Evolutionary conservation across 1,284 basidiomycete genomes (phyloP).

Genomic region (Cutaneotrichosporon spelunceum): DNA sequence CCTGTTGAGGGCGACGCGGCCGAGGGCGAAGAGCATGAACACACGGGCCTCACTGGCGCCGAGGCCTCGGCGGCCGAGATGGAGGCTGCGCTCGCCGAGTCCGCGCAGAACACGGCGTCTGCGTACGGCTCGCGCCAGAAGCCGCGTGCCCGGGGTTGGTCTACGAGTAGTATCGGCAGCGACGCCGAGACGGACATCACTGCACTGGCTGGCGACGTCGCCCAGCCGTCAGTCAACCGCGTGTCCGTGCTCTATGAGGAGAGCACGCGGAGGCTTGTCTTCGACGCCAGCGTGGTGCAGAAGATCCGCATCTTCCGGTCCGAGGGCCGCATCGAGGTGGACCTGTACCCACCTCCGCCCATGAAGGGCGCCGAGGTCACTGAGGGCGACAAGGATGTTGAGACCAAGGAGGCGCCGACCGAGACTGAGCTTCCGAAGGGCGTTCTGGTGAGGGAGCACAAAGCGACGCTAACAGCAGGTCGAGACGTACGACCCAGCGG

Average conservation of each 20-base stretch:
- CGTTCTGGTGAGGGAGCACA: constrained; percentile 44
- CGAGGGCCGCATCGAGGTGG: constrained; percentile 80
- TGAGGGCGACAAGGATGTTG: constrained; percentile 16
- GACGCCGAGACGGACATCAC: constrained; percentile 19
- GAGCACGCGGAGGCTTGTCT: constrained; percentile 75
- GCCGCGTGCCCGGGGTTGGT: constrained; percentile 28
- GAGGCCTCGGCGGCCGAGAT: constrained; percentile 27
- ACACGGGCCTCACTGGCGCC: constrained; percentile 15
- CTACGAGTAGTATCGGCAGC: constrained; percentile 28
- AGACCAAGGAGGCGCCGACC: constrained; percentile 12
- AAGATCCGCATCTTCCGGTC: constrained; percentile 73
- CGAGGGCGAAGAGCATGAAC: not conserved
- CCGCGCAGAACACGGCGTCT: constrained; percentile 35
- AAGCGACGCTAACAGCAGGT: constrained; percentile 29
- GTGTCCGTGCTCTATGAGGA: constrained; percentile 91
- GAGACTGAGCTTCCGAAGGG: constrained; percentile 39
- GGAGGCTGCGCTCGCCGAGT: constrained; percentile 27
- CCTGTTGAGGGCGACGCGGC: constrained; percentile 8
- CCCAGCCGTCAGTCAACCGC: constrained; percentile 46
- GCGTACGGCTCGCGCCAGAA: constrained; percentile 32
- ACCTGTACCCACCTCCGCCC: constrained; percentile 45
- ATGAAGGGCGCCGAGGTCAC: constrained; percentile 8
- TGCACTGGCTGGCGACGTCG: constrained; percentile 13
- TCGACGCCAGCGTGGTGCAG: constrained; percentile 83
- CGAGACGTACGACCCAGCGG: constrained; percentile 44